phyloP scores from a whole-genome alignment of 2,329 filamentous ascomycete species.

The Cytospora mali region DNA sequence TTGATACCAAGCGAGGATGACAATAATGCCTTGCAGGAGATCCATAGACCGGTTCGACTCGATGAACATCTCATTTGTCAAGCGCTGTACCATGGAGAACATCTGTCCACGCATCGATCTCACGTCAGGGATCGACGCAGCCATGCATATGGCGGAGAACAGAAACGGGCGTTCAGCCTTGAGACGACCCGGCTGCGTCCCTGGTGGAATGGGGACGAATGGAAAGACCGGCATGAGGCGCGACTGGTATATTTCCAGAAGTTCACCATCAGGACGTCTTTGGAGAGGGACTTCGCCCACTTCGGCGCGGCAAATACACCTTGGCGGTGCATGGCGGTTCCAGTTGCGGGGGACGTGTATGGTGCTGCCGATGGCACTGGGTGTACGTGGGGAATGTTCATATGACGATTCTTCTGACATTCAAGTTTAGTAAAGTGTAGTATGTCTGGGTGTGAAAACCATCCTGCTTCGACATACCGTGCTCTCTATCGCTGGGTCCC shows the following conservation, averaged over 20 bases:
- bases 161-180: constrained; percentile 48
- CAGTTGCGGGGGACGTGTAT: constrained; percentile 44
- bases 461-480: constrained; percentile 7
- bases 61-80: constrained; percentile 53
- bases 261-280: constrained; percentile 49
- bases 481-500: constrained; percentile 1
- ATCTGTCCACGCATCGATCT: constrained; percentile 54
- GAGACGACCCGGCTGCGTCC: constrained; percentile 42
- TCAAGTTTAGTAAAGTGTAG: neutral
- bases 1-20: constrained; percentile 55
- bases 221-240: constrained; percentile 49
- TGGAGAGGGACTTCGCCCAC: constrained; percentile 43
- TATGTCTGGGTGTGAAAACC: neutral
- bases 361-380: constrained; percentile 1
- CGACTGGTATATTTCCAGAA: constrained; percentile 48
- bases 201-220: constrained; percentile 48
- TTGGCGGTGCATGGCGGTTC: constrained; percentile 49
- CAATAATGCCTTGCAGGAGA: constrained; percentile 50
- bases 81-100: constrained; percentile 48
- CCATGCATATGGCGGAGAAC: constrained; percentile 53
- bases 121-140: constrained; percentile 50
- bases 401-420: neutral
- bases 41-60: constrained; percentile 54
- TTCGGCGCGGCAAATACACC: constrained; percentile 51
- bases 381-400: constrained; percentile 7